Percentiles rank a stretch among this genome's conserved stretches.
Evolutionary conservation across 164 flowering plant genomes (phyloP).

Genomic region (Houttuynia cordata): DNA sequence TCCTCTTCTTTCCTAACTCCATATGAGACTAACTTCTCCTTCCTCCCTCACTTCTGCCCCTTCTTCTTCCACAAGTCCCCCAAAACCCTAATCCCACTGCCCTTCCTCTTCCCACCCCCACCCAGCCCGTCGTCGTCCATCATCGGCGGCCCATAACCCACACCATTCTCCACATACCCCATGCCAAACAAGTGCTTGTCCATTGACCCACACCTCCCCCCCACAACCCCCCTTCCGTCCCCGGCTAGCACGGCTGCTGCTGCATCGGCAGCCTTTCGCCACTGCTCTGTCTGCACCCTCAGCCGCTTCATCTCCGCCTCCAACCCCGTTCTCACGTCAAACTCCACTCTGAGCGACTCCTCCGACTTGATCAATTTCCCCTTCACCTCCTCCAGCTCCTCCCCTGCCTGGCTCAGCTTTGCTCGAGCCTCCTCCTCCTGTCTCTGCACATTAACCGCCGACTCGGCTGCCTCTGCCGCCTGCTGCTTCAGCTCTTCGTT

Average conservation of each 20-base stretch:
- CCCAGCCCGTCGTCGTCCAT: constrained; percentile 39
- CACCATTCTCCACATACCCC: constrained; percentile 24
- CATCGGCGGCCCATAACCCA: constrained; percentile 48
- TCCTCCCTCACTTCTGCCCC: constrained; percentile 34
- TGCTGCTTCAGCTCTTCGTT: constrained; percentile 35
- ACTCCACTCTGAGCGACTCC: constrained; percentile 52
- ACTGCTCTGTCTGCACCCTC: constrained; percentile 89
- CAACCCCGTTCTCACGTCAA: constrained; percentile 38
- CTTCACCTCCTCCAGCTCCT: constrained; percentile 23
- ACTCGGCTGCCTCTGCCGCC: constrained; percentile 23
- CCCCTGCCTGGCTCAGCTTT: constrained; percentile 23
- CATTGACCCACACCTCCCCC: constrained; percentile 63
- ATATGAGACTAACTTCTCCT: neutral
- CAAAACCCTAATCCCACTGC: constrained; percentile 56
- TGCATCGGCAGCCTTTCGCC: constrained; percentile 98
- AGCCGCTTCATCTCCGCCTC: constrained; percentile 74
- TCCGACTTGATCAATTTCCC: constrained; percentile 21
- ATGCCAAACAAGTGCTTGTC: constrained; percentile 39
- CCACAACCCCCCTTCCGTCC: constrained; percentile 25
- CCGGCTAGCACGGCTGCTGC: constrained; percentile 71
- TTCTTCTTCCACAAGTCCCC: constrained; percentile 77
- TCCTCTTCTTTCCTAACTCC: no score
- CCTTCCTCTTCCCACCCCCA: constrained; percentile 49
- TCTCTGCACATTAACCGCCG: constrained; percentile 20
- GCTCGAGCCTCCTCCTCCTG: constrained; percentile 31